phyloP scores from a whole-genome alignment of 441 rosid genomes.

The Biscutella laevigata region DNA sequence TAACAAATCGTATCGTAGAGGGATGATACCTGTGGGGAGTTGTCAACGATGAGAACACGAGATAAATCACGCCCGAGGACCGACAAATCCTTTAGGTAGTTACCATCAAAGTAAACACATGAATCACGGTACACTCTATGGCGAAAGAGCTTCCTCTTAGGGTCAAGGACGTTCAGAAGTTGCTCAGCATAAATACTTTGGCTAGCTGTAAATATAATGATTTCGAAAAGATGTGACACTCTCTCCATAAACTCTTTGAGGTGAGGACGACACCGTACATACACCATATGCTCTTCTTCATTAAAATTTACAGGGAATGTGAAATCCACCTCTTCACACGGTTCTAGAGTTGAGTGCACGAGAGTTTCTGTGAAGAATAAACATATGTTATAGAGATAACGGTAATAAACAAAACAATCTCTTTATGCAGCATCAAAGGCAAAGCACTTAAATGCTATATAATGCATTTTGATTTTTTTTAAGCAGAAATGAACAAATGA shows the following conservation, averaged over 20 bases:
- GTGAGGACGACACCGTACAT: slow-evolving; percentile 89
- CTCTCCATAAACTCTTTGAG: slow-evolving; percentile 86
- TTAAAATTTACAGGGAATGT: slow-evolving; percentile 85
- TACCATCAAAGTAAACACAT: slow-evolving; percentile 87
- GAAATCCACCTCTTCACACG: slow-evolving; percentile 81
- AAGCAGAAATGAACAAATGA: not conserved
- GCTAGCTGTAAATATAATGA: slow-evolving; percentile 96
- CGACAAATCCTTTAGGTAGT: slow-evolving; percentile 88
- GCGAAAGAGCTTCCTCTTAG: slow-evolving; percentile 81
- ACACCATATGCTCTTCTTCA: slow-evolving; percentile 73
- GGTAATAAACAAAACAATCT: not conserved
- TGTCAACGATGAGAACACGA: slow-evolving; percentile 74
- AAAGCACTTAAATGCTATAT: no score
- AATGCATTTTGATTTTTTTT: not conserved
- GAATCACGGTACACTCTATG: slow-evolving; percentile 93
- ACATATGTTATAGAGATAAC: not conserved
- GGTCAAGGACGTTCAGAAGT: slow-evolving; percentile 93
- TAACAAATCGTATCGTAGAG: no score
- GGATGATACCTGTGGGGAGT: slow-evolving; percentile 72
- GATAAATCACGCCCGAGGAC: slow-evolving; percentile 94
- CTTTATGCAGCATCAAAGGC: not conserved
- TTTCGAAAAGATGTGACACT: slow-evolving; percentile 75
- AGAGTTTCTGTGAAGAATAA: slow-evolving; percentile 60
- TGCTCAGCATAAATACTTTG: slow-evolving; percentile 95
- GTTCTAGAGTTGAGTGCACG: slow-evolving; percentile 87